A percentile compares a stretch with the other conserved stretches of the same genome.
These are phyloP conservation scores for Fomitopsis pinicola DNA, from an alignment of 1,284 basidiomycete genomes.

Conservation along the genomic window DNA sequence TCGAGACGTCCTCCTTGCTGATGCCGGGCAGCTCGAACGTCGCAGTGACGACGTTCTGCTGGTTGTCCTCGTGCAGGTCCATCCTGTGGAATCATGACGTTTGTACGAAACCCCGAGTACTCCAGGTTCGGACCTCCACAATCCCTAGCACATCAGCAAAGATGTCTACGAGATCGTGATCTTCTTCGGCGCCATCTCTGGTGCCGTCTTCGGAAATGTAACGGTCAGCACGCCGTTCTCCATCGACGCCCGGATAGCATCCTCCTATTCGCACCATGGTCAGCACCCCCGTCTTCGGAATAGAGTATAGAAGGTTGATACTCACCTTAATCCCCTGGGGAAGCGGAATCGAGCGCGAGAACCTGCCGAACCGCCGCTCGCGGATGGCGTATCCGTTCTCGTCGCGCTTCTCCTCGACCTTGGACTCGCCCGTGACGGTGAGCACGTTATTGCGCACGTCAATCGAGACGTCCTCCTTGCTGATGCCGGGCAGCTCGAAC, in stretches of 20 bases:
- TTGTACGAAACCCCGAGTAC: too few relatives aligned
- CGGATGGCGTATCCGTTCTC: slow-evolving; percentile 40
- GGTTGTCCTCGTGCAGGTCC: slow-evolving; percentile 41
- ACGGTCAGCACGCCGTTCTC: slow-evolving; percentile 37
- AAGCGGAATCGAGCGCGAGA: slow-evolving; percentile 34
- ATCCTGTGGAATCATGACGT: slow-evolving; percentile 29
- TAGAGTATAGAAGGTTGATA: background rate
- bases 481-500: slow-evolving; percentile 47
- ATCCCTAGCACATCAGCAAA: too few relatives aligned
- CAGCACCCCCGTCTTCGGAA: background rate
- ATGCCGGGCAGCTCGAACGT: slow-evolving; percentile 48
- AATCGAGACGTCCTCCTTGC: slow-evolving; percentile 38
- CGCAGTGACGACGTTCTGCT: slow-evolving; percentile 41
- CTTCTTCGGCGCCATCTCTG: slow-evolving; percentile 26
- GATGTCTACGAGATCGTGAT: slow-evolving; percentile 26
- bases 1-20: slow-evolving; percentile 36
- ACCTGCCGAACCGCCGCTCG: slow-evolving; percentile 41
- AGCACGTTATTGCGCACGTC: slow-evolving; percentile 40
- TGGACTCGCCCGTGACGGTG: slow-evolving; percentile 38
- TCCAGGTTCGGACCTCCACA: background rate
- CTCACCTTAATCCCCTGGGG: slow-evolving; percentile 41
- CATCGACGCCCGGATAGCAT: slow-evolving; percentile 38
- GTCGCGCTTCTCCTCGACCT: slow-evolving; percentile 26
- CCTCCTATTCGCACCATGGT: slow-evolving; percentile 1
- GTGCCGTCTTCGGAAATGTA: slow-evolving; percentile 35